Conservation (phyloP, 164 flowering plant genomes). For the Protea cynaroides region DNA sequence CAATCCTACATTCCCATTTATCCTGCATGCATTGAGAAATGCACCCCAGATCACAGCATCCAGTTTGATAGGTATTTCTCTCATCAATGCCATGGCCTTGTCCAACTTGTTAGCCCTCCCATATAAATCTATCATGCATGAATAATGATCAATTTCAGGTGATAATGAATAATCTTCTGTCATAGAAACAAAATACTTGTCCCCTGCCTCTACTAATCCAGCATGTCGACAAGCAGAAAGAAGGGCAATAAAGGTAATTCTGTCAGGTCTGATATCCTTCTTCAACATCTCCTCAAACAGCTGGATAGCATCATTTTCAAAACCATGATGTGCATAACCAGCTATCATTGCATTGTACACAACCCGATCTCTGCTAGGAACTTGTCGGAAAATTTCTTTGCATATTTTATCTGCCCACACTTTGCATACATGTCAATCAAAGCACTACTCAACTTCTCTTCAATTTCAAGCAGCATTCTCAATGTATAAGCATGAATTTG, state of each 20-base stretch:
- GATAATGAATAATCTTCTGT: conserved; percentile 33
- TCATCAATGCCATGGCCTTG: conserved; percentile 49
- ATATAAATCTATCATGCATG: conserved; percentile 80
- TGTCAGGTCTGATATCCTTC: conserved; percentile 46
- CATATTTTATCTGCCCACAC: conserved; percentile 58
- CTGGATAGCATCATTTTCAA: conserved; percentile 39
- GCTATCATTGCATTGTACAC: conserved; percentile 71
- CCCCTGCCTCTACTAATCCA: conserved; percentile 60
- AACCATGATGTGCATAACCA: conserved; percentile 70
- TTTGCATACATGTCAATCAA: conserved; percentile 82
- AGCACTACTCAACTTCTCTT: conserved; percentile 46
- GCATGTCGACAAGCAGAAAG: conserved; percentile 79
- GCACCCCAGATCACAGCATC: conserved; percentile 61
- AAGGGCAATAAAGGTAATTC: conserved; percentile 61
- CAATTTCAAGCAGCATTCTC: conserved; percentile 42
- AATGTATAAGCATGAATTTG: conserved; percentile 59
- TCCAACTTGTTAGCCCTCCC: conserved; percentile 57
- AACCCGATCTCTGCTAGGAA: conserved; percentile 32
- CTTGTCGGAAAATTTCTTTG: conserved; percentile 40
- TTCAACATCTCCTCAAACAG: conserved; percentile 51
- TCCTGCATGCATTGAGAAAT: conserved; percentile 59
- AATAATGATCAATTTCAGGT: conserved; percentile 75
- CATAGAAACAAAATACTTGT: conserved; percentile 60
- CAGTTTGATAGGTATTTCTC: conserved; percentile 34
- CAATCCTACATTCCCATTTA: conserved; percentile 36